Base-by-base conservation (phyloP, 495 filamentous ascomycete genomes). In the Filosporella fistucella region DNA sequence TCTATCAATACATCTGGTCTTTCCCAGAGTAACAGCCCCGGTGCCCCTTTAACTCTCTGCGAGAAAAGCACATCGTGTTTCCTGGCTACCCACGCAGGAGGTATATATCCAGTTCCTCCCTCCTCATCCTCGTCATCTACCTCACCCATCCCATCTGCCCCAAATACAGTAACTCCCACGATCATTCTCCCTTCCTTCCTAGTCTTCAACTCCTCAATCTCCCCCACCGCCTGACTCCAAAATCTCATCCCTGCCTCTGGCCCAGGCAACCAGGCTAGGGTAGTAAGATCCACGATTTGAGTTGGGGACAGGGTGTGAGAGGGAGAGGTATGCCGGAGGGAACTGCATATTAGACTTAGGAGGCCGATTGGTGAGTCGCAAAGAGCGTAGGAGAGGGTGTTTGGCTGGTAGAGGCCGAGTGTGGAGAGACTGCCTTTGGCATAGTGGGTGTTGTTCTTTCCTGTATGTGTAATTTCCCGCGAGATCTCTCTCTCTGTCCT, bases 331-430 rank as follows among this genome's bases (percentile, higher is more conserved):
- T 56, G 46, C 21, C 61, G 49, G n/a, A 77, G 56, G 8, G 51
- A 61, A 41, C 63, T 63, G 35, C 71, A 46, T 9, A 72, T 62
- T 25, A 74, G 63, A 20, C 68, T 65, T 20, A 78, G 51, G 26
- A 76, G 59, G 6, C 75, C 75, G 8, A 69, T 70, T 1, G 75
- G 75, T 2, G 72, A 76, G 40, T 78, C 75, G 45, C 72, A 76
- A 2, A 78, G 54, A 5, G 71, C 75, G 48, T 77, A 78, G 3
- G 69, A 61, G 4, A 77, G 48, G 0, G 71, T 75, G 32, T 75
- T 71, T 0, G 71, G 71, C 26, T 75, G 71, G 5, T 54, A 56
- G 16, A 69, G 26, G 4, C 63, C 60, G 1, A 65, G 25, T 35
- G 13, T 17, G 13, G 18, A 35, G n/a, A 12, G 20, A 40, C 47